Conservation (phyloP, 176 grass and related monocot genomes). For the Carex cristatella region DNA sequence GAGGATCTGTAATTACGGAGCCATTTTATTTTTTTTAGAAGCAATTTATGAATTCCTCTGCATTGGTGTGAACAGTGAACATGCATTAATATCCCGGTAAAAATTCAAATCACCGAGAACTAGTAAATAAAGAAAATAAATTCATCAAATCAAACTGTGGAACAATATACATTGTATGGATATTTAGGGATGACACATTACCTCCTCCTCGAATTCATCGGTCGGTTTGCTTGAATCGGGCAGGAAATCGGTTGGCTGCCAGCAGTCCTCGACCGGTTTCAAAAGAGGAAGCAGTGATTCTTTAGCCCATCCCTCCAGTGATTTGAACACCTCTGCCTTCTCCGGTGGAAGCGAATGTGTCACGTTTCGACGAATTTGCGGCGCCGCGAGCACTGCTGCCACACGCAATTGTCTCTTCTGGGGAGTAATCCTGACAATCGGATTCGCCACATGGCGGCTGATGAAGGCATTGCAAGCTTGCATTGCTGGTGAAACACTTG, state of each 20-base stretch:
- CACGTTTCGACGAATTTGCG: constrained; percentile 16
- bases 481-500: constrained; percentile 10
- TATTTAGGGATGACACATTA: not conserved
- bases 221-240: constrained; percentile 42
- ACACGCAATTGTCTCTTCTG: constrained; percentile 24
- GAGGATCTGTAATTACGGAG: not conserved
- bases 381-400: not conserved
- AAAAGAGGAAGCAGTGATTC: constrained; percentile 63
- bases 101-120: not conserved
- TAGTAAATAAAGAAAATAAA: not conserved
- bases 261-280: constrained; percentile 72
- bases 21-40: not conserved
- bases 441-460: constrained; percentile 12
- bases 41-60: not conserved
- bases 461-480: constrained; percentile 3
- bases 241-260: constrained; percentile 84
- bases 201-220: constrained; percentile 55
- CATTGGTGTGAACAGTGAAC: not conserved
- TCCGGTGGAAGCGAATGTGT: constrained; percentile 89
- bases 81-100: not conserved
- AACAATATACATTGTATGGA: not conserved
- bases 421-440: not conserved
- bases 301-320: constrained; percentile 62
- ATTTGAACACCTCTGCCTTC: constrained; percentile 79
- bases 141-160: not conserved